Conservation (phyloP, 495 filamentous ascomycete species). For the Aspergillus diversus region DNA sequence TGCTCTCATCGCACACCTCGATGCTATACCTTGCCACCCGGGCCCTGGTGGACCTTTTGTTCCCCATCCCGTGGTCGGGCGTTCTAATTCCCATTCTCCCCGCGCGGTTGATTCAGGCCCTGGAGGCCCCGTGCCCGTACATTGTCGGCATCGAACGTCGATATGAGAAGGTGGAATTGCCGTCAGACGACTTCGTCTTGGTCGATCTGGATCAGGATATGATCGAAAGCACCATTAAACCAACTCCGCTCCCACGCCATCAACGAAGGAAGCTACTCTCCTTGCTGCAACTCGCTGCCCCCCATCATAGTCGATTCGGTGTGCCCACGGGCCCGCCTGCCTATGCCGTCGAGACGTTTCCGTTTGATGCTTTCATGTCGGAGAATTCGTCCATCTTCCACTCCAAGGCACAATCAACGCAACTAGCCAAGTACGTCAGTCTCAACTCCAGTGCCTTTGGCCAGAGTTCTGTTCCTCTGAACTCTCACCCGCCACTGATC, state of each 20-base stretch:
- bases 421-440: slow-evolving; percentile 80
- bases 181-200: slow-evolving; percentile 94
- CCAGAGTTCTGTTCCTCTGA: slow-evolving; percentile 57
- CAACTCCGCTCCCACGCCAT: slow-evolving; percentile 79
- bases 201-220: slow-evolving; percentile 90
- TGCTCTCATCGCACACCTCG: slow-evolving; percentile 91
- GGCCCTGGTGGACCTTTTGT: slow-evolving; percentile 80
- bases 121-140: slow-evolving; percentile 96
- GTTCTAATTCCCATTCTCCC: slow-evolving; percentile 93
- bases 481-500: slow-evolving; percentile 55
- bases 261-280: slow-evolving; percentile 88
- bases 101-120: slow-evolving; percentile 80
- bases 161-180: slow-evolving; percentile 89
- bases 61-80: slow-evolving; percentile 88
- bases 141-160: slow-evolving; percentile 94
- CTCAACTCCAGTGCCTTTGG: slow-evolving; percentile 89
- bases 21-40: slow-evolving; percentile 93
- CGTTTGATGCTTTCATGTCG: slow-evolving; percentile 83
- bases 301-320: slow-evolving; percentile 84
- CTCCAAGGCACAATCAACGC: slow-evolving; percentile 67
- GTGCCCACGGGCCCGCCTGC: slow-evolving; percentile 87
- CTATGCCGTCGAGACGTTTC: slow-evolving; percentile 90
- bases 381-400: slow-evolving; percentile 82
- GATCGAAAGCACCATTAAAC: slow-evolving; percentile 78
- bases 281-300: slow-evolving; percentile 85